A percentile compares a stretch with the other conserved stretches of the same genome.
Evolutionary conservation across 116 monocot genomes (phyloP).

Genomic region (Papilionanthe hybrid): DNA sequence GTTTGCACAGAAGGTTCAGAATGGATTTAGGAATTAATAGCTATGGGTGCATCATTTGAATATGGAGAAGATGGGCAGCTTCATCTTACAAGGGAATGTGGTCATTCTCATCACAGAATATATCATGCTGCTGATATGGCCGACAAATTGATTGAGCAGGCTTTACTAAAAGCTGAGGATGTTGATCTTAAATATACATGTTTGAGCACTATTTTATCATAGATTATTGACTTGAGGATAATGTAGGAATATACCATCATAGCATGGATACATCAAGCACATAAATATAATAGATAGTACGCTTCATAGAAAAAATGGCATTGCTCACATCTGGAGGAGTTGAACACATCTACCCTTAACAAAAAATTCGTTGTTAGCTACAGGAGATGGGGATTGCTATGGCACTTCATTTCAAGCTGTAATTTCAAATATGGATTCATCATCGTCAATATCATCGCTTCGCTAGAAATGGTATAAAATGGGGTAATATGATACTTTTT

Average conservation of each 20-base stretch:
- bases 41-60: constrained; percentile 89
- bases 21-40: constrained; percentile 77
- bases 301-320: constrained; percentile 81
- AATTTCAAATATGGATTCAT: constrained; percentile 77
- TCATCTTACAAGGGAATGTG: constrained; percentile 91
- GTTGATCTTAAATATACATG: constrained; percentile 75
- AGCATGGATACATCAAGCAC: constrained; percentile 73
- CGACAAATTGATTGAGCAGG: constrained; percentile 85
- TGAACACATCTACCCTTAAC: constrained; percentile 90
- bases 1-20: constrained; percentile 98
- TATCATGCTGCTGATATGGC: constrained; percentile 98
- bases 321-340: constrained; percentile 91
- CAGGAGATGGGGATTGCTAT: constrained; percentile 92
- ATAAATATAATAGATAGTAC: constrained; percentile 61
- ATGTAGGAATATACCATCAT: constrained; percentile 60
- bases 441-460: too few species aligned
- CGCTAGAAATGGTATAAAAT: too few species aligned
- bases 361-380: constrained; percentile 86
- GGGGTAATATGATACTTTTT: too few species aligned
- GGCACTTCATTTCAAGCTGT: constrained; percentile 80
- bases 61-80: constrained; percentile 85
- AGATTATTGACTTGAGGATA: constrained; percentile 84
- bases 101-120: constrained; percentile 87
- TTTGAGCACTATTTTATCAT: constrained; percentile 88
- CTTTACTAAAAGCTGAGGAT: constrained; percentile 74